Evolutionary conservation across 176 grass and related monocot species (phyloP).

Genomic region (Oryza officinalis): DNA sequence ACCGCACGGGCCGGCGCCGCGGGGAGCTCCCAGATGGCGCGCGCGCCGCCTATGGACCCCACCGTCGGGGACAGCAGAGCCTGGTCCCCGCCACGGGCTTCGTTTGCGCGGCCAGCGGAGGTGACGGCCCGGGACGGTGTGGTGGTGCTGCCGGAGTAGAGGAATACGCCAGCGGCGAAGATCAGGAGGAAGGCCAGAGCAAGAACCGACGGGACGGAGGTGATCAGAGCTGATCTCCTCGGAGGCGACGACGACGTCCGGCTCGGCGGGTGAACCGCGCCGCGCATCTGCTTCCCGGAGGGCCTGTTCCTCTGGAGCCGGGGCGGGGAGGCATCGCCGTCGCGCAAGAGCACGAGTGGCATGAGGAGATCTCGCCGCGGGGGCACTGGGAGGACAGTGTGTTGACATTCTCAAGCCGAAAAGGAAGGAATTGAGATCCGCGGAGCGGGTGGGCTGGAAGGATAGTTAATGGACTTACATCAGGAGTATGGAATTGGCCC

Average conservation of each 20-base stretch:
- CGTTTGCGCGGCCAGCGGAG: background rate
- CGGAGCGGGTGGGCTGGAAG: background rate
- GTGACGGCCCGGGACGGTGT: background rate
- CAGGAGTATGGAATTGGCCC: background rate
- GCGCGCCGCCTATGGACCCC: slow-evolving; percentile 27
- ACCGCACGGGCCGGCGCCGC: slow-evolving; percentile 45
- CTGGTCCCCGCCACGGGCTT: background rate
- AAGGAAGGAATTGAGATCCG: slow-evolving; percentile 8
- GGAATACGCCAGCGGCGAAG: background rate
- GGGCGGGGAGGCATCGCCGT: background rate
- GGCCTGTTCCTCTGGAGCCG: slow-evolving; percentile 23
- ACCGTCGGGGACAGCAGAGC: slow-evolving; percentile 21
- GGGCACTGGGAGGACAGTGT: background rate
- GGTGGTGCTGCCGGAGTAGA: slow-evolving; percentile 38
- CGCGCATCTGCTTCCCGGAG: slow-evolving; percentile 31
- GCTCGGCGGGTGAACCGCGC: background rate
- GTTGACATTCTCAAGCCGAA: background rate
- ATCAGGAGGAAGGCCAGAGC: slow-evolving; percentile 19
- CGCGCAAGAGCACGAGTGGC: slow-evolving; percentile 24
- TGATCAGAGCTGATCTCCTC: background rate
- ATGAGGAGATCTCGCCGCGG: slow-evolving; percentile 36
- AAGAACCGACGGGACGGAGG: slow-evolving; percentile 2
- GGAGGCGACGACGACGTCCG: background rate
- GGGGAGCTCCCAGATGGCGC: slow-evolving; percentile 68
- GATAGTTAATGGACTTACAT: background rate